Conservation (phyloP, 208 protist species). For the Acanthamoeba lenticulata region DNA sequence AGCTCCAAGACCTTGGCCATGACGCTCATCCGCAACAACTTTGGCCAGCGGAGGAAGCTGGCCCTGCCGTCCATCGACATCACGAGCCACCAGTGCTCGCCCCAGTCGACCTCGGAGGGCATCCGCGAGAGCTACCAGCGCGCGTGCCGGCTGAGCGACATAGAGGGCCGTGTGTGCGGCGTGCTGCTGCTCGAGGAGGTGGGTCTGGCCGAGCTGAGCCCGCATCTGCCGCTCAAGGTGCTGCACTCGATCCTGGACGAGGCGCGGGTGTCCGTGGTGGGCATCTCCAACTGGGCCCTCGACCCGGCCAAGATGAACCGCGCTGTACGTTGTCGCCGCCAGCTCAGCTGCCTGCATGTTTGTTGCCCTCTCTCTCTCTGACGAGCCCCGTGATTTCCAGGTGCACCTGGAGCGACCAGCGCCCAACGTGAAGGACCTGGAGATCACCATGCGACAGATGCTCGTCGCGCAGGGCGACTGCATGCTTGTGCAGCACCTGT, state of each 20-base stretch:
- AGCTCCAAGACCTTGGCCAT: slow-evolving; percentile 64
- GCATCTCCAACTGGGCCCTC: slow-evolving; percentile 89
- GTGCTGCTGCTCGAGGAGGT: slow-evolving; percentile 91
- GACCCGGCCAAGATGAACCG: slow-evolving; percentile 92
- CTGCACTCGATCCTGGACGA: slow-evolving; percentile 87
- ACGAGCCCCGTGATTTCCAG: slow-evolving; percentile 20
- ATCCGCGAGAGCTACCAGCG: slow-evolving; percentile 61
- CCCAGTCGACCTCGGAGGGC: slow-evolving; percentile 20
- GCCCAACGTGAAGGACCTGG: slow-evolving; percentile 47
- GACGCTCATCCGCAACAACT: slow-evolving; percentile 43
- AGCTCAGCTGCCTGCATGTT: slow-evolving; percentile 71
- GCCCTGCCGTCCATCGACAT: slow-evolving; percentile 32
- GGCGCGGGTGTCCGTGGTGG: slow-evolving; percentile 81
- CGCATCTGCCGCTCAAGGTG: slow-evolving; percentile 89
- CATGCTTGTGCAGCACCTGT: neutral
- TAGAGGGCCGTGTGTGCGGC: slow-evolving; percentile 61
- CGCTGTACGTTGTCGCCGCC: slow-evolving; percentile 70
- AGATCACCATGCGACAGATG: slow-evolving; percentile 18
- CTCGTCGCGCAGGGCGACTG: neutral
- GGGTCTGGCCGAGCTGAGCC: slow-evolving; percentile 87
- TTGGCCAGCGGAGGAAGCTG: neutral
- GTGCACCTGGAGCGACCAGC: slow-evolving; percentile 24
- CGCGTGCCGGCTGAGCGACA: neutral
- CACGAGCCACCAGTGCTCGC: slow-evolving; percentile 59
- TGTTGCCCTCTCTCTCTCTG: neutral